These are phyloP conservation scores for Phalaenopsis aphrodite DNA, from an alignment of 106 monocot genomes.

Conservation along the genomic window DNA sequence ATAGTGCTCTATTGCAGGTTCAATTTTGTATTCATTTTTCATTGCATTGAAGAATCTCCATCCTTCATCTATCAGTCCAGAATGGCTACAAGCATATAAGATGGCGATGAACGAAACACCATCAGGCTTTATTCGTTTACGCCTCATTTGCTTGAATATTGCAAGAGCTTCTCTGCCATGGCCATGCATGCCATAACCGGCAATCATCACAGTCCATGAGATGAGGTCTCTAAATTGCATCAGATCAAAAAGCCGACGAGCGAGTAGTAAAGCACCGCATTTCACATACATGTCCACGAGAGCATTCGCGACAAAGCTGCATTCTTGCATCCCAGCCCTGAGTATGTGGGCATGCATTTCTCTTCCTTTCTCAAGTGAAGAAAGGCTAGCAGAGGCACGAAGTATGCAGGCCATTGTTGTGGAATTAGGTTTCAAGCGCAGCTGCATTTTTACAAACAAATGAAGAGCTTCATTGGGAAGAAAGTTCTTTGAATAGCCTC, in stretches of 20 bases:
- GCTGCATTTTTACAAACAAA: slow-evolving; percentile 44
- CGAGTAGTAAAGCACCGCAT: slow-evolving; percentile 39
- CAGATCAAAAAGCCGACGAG: slow-evolving; percentile 33
- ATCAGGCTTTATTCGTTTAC: slow-evolving; percentile 38
- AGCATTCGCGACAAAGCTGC: slow-evolving; percentile 37
- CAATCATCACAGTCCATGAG: slow-evolving; percentile 61
- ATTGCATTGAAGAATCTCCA: slow-evolving; percentile 63
- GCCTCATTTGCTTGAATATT: slow-evolving; percentile 46
- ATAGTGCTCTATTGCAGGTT: slow-evolving; percentile 63
- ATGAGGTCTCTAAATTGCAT: slow-evolving; percentile 31
- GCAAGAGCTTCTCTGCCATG: slow-evolving; percentile 39
- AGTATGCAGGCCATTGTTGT: slow-evolving; percentile 64
- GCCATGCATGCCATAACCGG: slow-evolving; percentile 66
- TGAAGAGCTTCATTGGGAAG: slow-evolving; percentile 53
- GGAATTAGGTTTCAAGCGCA: slow-evolving; percentile 35
- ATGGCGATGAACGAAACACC: slow-evolving; percentile 44
- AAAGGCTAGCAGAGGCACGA: slow-evolving; percentile 54
- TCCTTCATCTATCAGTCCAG: slow-evolving; percentile 52
- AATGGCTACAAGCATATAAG: slow-evolving; percentile 58
- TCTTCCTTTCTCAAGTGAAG: slow-evolving; percentile 58
- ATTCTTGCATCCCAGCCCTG: slow-evolving; percentile 19
- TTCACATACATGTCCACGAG: slow-evolving; percentile 68
- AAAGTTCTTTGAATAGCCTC: slow-evolving; percentile 57
- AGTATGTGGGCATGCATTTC: slow-evolving; percentile 56
- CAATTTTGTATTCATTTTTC: slow-evolving; percentile 55